These are phyloP conservation scores for Fraxinus albicans DNA, from an alignment of 305 asterid species.

Conservation along the genomic window DNA sequence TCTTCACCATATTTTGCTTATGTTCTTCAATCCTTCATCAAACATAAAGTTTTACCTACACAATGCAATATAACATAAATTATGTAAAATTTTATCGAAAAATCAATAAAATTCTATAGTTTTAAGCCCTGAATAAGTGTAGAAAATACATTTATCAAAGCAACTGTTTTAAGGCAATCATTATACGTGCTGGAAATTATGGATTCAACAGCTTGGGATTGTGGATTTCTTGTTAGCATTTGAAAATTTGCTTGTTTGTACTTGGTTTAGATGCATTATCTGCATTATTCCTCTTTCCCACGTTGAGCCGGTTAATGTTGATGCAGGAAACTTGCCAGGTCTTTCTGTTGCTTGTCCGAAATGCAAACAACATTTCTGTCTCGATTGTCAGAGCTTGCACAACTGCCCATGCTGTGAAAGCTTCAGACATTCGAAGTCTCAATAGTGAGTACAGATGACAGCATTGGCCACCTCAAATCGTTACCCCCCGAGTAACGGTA, in stretches of 20 bases:
- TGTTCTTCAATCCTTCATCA: too few species aligned
- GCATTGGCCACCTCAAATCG: background rate
- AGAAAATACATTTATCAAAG: too few species aligned
- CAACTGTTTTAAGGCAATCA: background rate
- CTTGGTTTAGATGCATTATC: background rate
- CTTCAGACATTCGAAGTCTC: slow-evolving; percentile 49
- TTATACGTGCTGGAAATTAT: background rate
- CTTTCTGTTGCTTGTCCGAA: slow-evolving; percentile 72
- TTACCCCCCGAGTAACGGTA: background rate
- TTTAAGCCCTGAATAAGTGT: too few species aligned
- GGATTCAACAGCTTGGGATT: background rate
- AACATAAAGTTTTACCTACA: too few species aligned
- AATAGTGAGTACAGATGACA: slow-evolving; percentile 32
- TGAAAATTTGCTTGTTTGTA: background rate
- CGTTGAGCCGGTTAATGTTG: slow-evolving; percentile 3
- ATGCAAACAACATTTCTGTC: slow-evolving; percentile 82
- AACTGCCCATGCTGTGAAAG: slow-evolving; percentile 98
- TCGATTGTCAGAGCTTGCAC: slow-evolving; percentile 94
- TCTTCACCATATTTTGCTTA: too few species aligned
- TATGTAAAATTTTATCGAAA: too few species aligned
- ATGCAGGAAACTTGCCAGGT: slow-evolving; percentile 69
- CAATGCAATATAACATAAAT: too few species aligned
- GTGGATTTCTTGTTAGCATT: background rate
- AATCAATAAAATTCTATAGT: too few species aligned
- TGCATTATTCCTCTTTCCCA: background rate